Percentiles rank a stretch among this genome's conserved stretches.
Evolutionary conservation across 768 basidiomycete species (phyloP).

Genomic region (Leccinum fibrillosum): DNA sequence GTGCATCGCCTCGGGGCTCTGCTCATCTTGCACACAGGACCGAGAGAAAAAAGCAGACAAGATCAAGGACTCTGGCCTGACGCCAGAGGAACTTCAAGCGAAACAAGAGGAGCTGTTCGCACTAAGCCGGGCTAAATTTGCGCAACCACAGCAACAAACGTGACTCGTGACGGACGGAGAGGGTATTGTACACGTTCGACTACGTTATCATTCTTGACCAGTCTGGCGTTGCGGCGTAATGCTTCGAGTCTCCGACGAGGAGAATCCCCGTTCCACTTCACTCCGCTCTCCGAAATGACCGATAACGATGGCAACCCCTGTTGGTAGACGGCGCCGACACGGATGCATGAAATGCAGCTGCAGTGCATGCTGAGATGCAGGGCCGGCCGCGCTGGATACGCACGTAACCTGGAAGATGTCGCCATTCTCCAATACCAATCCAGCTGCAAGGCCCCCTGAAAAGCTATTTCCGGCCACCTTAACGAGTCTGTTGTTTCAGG

Average conservation of each 20-base stretch:
- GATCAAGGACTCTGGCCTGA: slow-evolving; percentile 82
- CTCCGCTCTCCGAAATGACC: slow-evolving; percentile 17
- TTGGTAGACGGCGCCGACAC: slow-evolving; percentile 79
- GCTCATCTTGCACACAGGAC: slow-evolving; percentile 47
- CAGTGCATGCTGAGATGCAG: slow-evolving; percentile 14
- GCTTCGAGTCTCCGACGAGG: slow-evolving; percentile 55
- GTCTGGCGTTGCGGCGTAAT: slow-evolving; percentile 41
- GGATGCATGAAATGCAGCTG: slow-evolving; percentile 71
- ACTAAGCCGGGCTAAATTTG: slow-evolving; percentile 79
- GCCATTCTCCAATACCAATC: slow-evolving; percentile 50
- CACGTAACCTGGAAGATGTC: slow-evolving; percentile 65
- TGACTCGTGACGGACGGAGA: slow-evolving; percentile 14
- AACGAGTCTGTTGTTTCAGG: slow-evolving; percentile 2
- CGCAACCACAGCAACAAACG: slow-evolving; percentile 49
- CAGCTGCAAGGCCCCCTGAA: slow-evolving; percentile 80
- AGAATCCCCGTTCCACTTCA: slow-evolving; percentile 70
- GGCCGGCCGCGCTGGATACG: slow-evolving; percentile 3
- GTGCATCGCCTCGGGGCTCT: not conserved
- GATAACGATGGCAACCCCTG: slow-evolving; percentile 63
- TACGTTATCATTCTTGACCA: slow-evolving; percentile 33
- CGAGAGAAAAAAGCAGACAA: slow-evolving; percentile 92
- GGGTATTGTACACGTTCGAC: slow-evolving; percentile 24
- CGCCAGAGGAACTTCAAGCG: slow-evolving; percentile 83
- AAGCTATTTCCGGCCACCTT: slow-evolving; percentile 93
- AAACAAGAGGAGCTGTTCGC: slow-evolving; percentile 93